phyloP scores from a whole-genome alignment of 192 early-diverging fungal species.

The Backusella mclennaniae region DNA sequence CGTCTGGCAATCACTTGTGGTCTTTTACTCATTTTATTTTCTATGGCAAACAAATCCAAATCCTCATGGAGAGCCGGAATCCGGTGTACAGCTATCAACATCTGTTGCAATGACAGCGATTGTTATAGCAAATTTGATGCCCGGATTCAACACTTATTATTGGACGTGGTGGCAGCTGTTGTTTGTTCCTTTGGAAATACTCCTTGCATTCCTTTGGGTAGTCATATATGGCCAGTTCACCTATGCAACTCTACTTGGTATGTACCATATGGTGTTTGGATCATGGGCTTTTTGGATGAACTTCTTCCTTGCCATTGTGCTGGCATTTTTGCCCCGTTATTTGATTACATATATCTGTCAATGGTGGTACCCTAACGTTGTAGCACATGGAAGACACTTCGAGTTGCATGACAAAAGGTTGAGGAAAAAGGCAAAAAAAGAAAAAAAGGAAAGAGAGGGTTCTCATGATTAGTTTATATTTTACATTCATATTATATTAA shows the following conservation, averaged over 20 bases:
- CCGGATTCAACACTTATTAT: slow-evolving; percentile 74
- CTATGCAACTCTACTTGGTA: slow-evolving; percentile 66
- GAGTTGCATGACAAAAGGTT: neutral
- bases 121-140: slow-evolving; percentile 77
- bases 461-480: neutral
- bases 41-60: slow-evolving; percentile 56
- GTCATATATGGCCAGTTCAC: slow-evolving; percentile 59
- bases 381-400: neutral
- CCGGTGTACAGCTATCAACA: slow-evolving; percentile 72
- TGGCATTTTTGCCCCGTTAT: slow-evolving; percentile 72
- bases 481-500: neutral
- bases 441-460: neutral
- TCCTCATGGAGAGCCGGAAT: slow-evolving; percentile 50
- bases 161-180: slow-evolving; percentile 82
- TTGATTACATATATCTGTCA: slow-evolving; percentile 63
- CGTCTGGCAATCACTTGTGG: slow-evolving; percentile 89
- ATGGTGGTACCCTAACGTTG: slow-evolving; percentile 61
- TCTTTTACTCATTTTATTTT: slow-evolving; percentile 75
- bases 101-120: slow-evolving; percentile 78
- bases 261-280: slow-evolving; percentile 61
- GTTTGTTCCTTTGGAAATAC: slow-evolving; percentile 63
- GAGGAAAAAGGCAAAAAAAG: neutral
- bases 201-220: slow-evolving; percentile 67
- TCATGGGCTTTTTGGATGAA: slow-evolving; percentile 75
- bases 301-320: slow-evolving; percentile 62